Conservation (phyloP, 495 filamentous ascomycete genomes). For the Aspergillus campestris region DNA sequence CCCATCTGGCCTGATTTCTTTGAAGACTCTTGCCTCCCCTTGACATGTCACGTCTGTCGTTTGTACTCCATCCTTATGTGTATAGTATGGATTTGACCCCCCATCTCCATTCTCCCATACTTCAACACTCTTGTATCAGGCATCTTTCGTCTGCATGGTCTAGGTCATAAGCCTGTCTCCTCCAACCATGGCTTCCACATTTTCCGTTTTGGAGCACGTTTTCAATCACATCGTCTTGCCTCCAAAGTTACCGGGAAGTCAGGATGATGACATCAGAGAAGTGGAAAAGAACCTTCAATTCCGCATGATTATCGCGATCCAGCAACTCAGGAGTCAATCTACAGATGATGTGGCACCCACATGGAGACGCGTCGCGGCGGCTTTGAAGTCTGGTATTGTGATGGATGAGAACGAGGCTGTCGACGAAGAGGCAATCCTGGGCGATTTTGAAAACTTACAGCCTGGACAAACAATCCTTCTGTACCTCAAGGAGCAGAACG, state of each 20-base stretch:
- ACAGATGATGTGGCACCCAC: slow-evolving; percentile 9
- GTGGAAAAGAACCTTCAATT: slow-evolving; percentile 27
- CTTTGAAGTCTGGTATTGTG: slow-evolving; percentile 20
- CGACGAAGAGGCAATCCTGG: slow-evolving; percentile 27
- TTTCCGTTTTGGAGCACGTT: slow-evolving; percentile 2
- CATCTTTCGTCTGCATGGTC: too few species aligned
- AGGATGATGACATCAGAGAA: slow-evolving; percentile 27
- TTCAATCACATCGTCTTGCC: slow-evolving; percentile 28
- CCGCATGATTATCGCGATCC: slow-evolving; percentile 25
- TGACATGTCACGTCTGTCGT: too few species aligned
- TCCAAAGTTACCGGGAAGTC: slow-evolving; percentile 33
- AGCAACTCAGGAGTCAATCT: slow-evolving; percentile 12
- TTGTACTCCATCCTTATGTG: too few species aligned
- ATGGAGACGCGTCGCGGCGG: slow-evolving; percentile 23
- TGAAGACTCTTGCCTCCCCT: too few species aligned
- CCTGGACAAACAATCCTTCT: slow-evolving; percentile 30
- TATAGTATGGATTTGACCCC: too few species aligned
- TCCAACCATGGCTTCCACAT: too few species aligned
- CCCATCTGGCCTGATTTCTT: too few species aligned
- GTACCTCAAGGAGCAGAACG: slow-evolving; percentile 47
- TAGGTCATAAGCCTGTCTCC: too few species aligned
- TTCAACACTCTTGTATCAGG: too few species aligned
- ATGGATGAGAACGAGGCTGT: slow-evolving; percentile 28
- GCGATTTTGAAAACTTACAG: slow-evolving; percentile 24
- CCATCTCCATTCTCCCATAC: too few species aligned